Conservation (phyloP, 257 asterid genomes). For the Nemophila menziesii region DNA sequence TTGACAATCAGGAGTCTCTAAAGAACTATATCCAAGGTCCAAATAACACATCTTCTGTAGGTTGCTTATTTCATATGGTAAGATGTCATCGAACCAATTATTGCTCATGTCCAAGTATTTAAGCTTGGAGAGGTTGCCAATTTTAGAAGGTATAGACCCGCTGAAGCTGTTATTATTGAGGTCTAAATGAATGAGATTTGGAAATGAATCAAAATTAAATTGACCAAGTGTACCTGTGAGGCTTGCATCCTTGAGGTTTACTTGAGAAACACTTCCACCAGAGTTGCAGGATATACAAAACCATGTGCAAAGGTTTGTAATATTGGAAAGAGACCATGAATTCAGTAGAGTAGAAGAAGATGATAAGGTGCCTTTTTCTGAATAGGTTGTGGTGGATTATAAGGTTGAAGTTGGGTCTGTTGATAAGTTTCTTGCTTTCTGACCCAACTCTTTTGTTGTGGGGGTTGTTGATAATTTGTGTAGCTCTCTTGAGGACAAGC, state of each 20-base stretch:
- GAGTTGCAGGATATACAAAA: slow-evolving; percentile 37
- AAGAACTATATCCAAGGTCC: slow-evolving; percentile 58
- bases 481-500: too few relatives aligned
- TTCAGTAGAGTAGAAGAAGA: slow-evolving; percentile 21
- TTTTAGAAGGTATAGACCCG: slow-evolving; percentile 53
- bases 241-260: slow-evolving; percentile 26
- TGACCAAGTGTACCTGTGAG: slow-evolving; percentile 33
- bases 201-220: slow-evolving; percentile 34
- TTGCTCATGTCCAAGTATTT: slow-evolving; percentile 54
- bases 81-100: slow-evolving; percentile 25
- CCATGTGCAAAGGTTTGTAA: slow-evolving; percentile 55
- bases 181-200: slow-evolving; percentile 27
- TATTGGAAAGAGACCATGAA: slow-evolving; percentile 49
- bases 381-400: too few relatives aligned
- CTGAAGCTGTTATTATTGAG: slow-evolving; percentile 32
- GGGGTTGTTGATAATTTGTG: too few relatives aligned
- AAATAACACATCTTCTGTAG: slow-evolving; percentile 38
- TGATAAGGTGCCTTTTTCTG: slow-evolving; percentile 23
- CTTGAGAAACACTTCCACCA: slow-evolving; percentile 27
- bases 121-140: slow-evolving; percentile 41
- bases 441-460: too few relatives aligned
- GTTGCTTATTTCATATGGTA: slow-evolving; percentile 59
- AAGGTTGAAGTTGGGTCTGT: too few relatives aligned
- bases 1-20: slow-evolving; percentile 50
- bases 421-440: too few relatives aligned